Evolutionary conservation across 2,329 filamentous ascomycete species (phyloP).

Genomic region (Aspergillus vadensis): DNA sequence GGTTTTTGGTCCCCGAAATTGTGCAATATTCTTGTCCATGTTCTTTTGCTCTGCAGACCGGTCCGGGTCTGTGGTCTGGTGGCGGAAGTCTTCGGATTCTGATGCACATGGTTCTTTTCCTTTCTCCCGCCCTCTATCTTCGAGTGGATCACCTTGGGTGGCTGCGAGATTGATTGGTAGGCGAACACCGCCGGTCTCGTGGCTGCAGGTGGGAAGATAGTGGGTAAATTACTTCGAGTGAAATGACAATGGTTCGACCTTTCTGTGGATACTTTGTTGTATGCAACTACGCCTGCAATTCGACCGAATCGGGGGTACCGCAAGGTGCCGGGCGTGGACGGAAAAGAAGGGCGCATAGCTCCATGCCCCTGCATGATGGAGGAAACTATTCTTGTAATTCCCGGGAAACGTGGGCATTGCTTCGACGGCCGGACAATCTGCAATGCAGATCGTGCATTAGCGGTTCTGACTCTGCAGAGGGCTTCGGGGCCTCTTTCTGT

Average conservation of each 20-base stretch:
- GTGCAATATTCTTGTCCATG: slow-evolving; percentile 24
- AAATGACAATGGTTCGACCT: slow-evolving; percentile 4
- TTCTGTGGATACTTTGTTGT: background rate
- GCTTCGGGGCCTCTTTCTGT: background rate
- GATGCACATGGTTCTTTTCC: slow-evolving; percentile 7
- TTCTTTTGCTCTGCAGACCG: slow-evolving; percentile 9
- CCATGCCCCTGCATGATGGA: background rate
- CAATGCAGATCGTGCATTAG: slow-evolving; percentile 2
- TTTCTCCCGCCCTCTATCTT: background rate
- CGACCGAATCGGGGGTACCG: background rate
- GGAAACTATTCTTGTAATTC: background rate
- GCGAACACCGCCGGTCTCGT: background rate
- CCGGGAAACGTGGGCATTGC: background rate
- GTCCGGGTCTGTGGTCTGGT: slow-evolving; percentile 16
- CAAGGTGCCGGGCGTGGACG: background rate
- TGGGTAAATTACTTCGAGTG: slow-evolving; percentile 1
- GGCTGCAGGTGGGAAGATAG: background rate
- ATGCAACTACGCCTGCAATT: background rate
- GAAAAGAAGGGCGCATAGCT: background rate
- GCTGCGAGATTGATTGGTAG: background rate
- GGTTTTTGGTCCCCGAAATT: slow-evolving; percentile 24
- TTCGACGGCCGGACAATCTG: background rate
- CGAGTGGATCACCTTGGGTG: background rate
- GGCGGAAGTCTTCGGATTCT: slow-evolving; percentile 17
- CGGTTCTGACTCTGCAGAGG: background rate